A percentile compares a stretch with the other conserved stretches of the same genome.
These are phyloP conservation scores for Intubia oerlemansii DNA, from an alignment of 2,329 filamentous ascomycete species.

Conservation along the genomic window DNA sequence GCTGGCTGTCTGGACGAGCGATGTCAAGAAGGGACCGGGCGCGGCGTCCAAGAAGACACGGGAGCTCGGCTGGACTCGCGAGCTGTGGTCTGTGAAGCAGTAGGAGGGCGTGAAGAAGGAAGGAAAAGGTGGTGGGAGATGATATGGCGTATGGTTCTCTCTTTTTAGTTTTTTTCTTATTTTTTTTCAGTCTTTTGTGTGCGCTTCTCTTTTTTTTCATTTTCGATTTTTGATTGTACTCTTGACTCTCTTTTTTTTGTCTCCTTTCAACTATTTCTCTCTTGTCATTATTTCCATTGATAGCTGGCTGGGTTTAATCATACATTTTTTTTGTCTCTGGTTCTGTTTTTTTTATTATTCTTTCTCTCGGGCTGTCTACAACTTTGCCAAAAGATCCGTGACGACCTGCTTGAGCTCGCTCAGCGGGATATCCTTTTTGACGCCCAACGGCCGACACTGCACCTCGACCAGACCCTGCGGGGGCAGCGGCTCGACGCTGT, in stretches of 20 bases:
- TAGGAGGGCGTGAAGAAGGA: too few relatives aligned
- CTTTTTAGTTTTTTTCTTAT: neutral
- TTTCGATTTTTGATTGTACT: neutral
- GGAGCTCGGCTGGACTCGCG: slow-evolving; percentile 39
- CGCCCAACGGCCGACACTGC: slow-evolving; percentile 48
- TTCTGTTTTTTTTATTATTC: neutral
- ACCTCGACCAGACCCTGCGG: slow-evolving; percentile 38
- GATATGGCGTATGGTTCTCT: neutral
- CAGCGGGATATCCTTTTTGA: slow-evolving; percentile 36
- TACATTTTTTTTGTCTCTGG: neutral
- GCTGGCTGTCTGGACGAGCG: slow-evolving; percentile 32
- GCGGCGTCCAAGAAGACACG: slow-evolving; percentile 36
- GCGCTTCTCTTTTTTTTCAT: neutral
- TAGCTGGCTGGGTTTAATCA: too few relatives aligned
- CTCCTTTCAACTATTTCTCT: neutral
- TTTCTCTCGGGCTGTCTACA: slow-evolving; percentile 19
- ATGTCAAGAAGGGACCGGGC: slow-evolving; percentile 25
- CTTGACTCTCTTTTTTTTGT: neutral
- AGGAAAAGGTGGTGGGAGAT: neutral
- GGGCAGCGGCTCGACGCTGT: slow-evolving; percentile 16
- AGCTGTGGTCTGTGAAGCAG: slow-evolving; percentile 37
- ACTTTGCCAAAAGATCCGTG: slow-evolving; percentile 21
- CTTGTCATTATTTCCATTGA: neutral
- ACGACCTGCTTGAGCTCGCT: slow-evolving; percentile 26
- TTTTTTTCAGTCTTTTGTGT: neutral